These are phyloP conservation scores for Pouteria campechiana DNA, from an alignment of 179 eudicot species.

Conservation along the genomic window DNA sequence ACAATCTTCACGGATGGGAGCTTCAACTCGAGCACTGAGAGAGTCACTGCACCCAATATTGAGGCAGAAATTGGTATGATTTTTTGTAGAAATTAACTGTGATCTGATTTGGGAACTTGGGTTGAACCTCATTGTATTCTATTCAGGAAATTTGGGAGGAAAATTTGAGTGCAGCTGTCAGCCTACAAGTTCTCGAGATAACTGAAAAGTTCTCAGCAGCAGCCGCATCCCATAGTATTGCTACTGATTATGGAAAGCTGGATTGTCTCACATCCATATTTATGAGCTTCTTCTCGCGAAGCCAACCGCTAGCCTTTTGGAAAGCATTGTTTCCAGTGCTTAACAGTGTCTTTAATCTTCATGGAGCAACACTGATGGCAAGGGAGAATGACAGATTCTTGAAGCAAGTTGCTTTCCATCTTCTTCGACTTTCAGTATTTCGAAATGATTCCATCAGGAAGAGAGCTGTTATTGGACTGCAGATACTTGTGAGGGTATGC, in stretches of 20 bases:
- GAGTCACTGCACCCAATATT: conserved; percentile 94
- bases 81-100: not conserved
- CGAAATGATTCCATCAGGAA: conserved; percentile 76
- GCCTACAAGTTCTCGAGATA: conserved; percentile 87
- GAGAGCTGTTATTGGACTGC: conserved; percentile 90
- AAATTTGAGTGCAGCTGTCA: conserved; percentile 90
- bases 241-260: conserved; percentile 95
- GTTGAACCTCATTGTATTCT: not conserved
- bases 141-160: conserved; percentile 99
- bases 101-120: not conserved
- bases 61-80: conserved; percentile 82
- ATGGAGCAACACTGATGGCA: conserved; percentile 89
- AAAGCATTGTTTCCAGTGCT: conserved; percentile 78
- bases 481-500: conserved; percentile 89
- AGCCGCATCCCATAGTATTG: conserved; percentile 70
- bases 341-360: conserved; percentile 63
- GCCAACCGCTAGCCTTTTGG: conserved; percentile 83
- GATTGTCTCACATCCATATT: conserved; percentile 94
- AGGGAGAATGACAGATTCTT: conserved; percentile 97
- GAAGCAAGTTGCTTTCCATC: conserved; percentile 97
- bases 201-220: conserved; percentile 76
- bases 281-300: conserved; percentile 82
- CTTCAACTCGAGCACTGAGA: conserved; percentile 90
- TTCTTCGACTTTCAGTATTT: conserved; percentile 91
- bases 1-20: conserved; percentile 94